These are phyloP conservation scores for Pelargonium myrrhifolium DNA, from an alignment of 441 rosid species.

Conservation along the genomic window DNA sequence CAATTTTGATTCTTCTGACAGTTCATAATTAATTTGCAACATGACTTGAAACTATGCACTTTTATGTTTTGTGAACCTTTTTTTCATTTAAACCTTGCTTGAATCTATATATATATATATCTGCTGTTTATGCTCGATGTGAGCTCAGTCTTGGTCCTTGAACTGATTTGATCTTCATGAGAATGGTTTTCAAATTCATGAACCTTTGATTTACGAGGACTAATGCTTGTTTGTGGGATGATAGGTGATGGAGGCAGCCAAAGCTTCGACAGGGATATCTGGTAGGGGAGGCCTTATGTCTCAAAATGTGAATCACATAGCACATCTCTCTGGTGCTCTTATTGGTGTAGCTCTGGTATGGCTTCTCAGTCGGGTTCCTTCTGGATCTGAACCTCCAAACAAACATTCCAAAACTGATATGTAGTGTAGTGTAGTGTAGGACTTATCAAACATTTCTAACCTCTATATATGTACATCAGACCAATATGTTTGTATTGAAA, in stretches of 20 bases:
- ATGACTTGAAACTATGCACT: background rate
- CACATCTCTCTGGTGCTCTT: constrained; percentile 89
- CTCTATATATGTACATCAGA: background rate
- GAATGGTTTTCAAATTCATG: background rate
- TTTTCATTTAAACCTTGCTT: background rate
- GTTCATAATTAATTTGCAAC: background rate
- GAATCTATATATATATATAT: too few relatives aligned
- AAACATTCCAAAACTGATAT: constrained; percentile 23
- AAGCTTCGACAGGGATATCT: constrained; percentile 70
- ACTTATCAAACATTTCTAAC: constrained; percentile 5
- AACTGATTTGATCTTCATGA: too few relatives aligned
- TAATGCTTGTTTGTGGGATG: background rate
- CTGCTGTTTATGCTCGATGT: too few relatives aligned
- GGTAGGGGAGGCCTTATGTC: constrained; percentile 29
- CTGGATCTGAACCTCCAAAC: constrained; percentile 34
- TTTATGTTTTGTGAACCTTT: background rate
- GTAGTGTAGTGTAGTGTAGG: too few relatives aligned
- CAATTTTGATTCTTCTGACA: background rate
- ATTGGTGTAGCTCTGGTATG: constrained; percentile 77
- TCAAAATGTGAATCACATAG: constrained; percentile 72
- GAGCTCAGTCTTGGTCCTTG: too few relatives aligned
- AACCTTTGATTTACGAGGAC: background rate
- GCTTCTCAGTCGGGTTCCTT: constrained; percentile 71
- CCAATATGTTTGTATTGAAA: background rate
- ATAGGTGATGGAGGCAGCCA: constrained; percentile 95